Conservation (phyloP, 495 filamentous ascomycete genomes). For the Annulohypoxylon moriforme region DNA sequence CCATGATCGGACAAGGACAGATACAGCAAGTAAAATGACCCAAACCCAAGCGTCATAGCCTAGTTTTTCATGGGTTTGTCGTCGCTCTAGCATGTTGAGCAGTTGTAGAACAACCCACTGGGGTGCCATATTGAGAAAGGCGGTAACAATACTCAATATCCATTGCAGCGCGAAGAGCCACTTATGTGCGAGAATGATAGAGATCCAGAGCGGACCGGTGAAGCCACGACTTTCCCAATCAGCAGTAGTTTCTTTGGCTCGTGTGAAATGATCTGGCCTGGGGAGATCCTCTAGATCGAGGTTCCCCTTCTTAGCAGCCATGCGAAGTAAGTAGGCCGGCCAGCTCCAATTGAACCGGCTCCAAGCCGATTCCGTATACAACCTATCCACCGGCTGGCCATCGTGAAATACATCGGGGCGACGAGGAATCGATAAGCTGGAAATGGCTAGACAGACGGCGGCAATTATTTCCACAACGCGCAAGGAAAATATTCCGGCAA, state of each 20-base stretch:
- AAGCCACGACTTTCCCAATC: conserved; percentile 64
- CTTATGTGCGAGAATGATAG: conserved; percentile 67
- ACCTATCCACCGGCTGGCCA: conserved; percentile 70
- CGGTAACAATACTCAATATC: conserved; percentile 61
- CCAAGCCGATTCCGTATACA: conserved; percentile 69
- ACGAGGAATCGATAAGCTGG: conserved; percentile 67
- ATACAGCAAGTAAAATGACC: conserved; percentile 70
- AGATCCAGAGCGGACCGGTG: conserved; percentile 69
- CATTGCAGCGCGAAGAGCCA: conserved; percentile 65
- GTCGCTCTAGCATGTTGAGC: conserved; percentile 70
- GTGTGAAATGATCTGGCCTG: conserved; percentile 60
- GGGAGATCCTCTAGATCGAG: conserved; percentile 71
- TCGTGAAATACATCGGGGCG: conserved; percentile 72
- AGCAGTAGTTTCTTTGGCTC: conserved; percentile 59
- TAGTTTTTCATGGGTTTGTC: conserved; percentile 53
- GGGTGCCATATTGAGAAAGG: conserved; percentile 72
- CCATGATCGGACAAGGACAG: conserved; percentile 66
- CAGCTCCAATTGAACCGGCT: conserved; percentile 74
- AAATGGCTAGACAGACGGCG: conserved; percentile 50
- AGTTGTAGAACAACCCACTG: conserved; percentile 76
- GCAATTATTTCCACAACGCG: conserved; percentile 53
- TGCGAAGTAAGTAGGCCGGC: conserved; percentile 64
- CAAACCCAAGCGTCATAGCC: conserved; percentile 71
- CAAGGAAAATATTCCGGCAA: conserved; percentile 45
- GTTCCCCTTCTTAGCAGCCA: conserved; percentile 64